A percentile compares a stretch with the other conserved stretches of the same genome.
Evolutionary conservation across 2,329 filamentous ascomycete genomes (phyloP).

Genomic region (Talaromyces sp.): DNA sequence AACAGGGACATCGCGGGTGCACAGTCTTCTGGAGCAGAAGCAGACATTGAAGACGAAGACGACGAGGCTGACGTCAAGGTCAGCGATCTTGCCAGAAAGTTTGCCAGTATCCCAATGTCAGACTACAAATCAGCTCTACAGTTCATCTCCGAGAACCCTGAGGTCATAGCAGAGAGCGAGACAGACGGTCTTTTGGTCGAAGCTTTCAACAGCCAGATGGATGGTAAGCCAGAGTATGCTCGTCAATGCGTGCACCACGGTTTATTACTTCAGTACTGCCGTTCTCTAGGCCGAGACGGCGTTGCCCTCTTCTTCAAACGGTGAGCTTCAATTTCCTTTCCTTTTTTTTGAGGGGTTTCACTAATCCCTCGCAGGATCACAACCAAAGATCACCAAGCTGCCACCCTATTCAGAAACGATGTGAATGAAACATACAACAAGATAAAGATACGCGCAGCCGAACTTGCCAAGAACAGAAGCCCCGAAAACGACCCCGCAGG

Average conservation of each 20-base stretch:
- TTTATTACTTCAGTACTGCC: conserved; percentile 88
- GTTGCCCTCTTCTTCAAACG: conserved; percentile 93
- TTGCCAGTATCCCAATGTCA: conserved; percentile 68
- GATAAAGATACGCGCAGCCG: conserved; percentile 69
- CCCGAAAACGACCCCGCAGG: conserved; percentile 52
- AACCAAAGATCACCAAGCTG: conserved; percentile 80
- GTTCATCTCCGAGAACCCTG: conserved; percentile 72
- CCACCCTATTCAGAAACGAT: conserved; percentile 86
- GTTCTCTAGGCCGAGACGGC: conserved; percentile 79
- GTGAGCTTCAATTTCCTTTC: conserved; percentile 23
- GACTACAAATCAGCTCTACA: conserved; percentile 69
- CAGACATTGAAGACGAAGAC: conserved; percentile 45
- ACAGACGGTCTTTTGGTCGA: conserved; percentile 86
- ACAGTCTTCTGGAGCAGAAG: conserved; percentile 52
- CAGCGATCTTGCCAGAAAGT: conserved; percentile 70
- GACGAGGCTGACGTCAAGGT: conserved; percentile 72
- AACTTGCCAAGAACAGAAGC: conserved; percentile 60
- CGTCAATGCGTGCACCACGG: conserved; percentile 90
- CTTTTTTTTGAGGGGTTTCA: neutral
- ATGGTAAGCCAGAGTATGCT: conserved; percentile 68
- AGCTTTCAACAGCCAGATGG: conserved; percentile 82
- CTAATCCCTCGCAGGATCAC: conserved; percentile 54
- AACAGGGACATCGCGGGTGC: conserved; percentile 42
- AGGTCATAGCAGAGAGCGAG: conserved; percentile 75
- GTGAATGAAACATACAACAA: conserved; percentile 80